A percentile compares a stretch with the other conserved stretches of the same genome.
Evolutionary conservation across 2,329 filamentous ascomycete species (phyloP).

Genomic region (Pseudonectria foliicola): DNA sequence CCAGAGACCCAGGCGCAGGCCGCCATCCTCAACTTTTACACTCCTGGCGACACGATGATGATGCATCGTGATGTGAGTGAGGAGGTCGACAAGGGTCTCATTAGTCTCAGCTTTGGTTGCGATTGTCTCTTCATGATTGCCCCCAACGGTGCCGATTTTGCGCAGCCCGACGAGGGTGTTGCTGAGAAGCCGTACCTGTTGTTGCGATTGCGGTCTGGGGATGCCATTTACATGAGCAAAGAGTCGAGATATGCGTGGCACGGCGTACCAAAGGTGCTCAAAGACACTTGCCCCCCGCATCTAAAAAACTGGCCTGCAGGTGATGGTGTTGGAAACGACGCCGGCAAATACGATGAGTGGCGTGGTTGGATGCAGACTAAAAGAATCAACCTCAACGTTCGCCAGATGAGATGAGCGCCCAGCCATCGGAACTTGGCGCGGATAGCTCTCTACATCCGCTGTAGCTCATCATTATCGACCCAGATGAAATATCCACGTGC

Average conservation of each 20-base stretch:
- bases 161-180: constrained; percentile 10
- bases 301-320: constrained; percentile 65
- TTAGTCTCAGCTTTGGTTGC: constrained; percentile 84
- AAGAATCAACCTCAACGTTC: constrained; percentile 84
- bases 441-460: no score
- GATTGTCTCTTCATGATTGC: constrained; percentile 84
- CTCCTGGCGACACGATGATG: constrained; percentile 82
- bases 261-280: constrained; percentile 80
- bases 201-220: constrained; percentile 71
- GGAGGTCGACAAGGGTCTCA: constrained; percentile 66
- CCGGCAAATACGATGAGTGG: constrained; percentile 59
- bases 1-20: constrained; percentile 74
- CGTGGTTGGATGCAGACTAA: constrained; percentile 83
- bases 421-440: no score
- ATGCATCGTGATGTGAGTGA: constrained; percentile 94
- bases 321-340: constrained; percentile 19
- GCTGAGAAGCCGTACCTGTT: constrained; percentile 45
- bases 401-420: constrained; percentile 67
- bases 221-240: constrained; percentile 83
- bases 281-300: constrained; percentile 69
- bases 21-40: constrained; percentile 91
- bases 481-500: no score
- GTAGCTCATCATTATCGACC: no score
- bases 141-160: constrained; percentile 37
- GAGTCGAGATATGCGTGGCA: constrained; percentile 88